Conservation (phyloP, 2,329 filamentous ascomycete genomes). For the Fusarium clavum region DNA sequence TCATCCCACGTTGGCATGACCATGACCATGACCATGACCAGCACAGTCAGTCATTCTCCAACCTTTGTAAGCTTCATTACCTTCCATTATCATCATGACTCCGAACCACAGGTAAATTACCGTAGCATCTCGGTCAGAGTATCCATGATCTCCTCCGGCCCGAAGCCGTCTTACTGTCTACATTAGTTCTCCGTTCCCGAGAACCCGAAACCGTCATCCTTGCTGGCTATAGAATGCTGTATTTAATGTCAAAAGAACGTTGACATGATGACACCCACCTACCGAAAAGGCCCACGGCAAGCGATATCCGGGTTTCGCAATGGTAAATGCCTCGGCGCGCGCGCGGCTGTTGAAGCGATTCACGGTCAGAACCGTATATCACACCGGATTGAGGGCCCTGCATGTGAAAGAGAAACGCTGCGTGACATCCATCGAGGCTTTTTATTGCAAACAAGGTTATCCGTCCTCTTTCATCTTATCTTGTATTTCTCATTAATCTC, state of each 20-base stretch:
- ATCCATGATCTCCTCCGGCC: constrained; percentile 5
- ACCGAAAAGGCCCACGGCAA: not conserved
- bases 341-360: not conserved
- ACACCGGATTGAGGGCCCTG: constrained; percentile 10
- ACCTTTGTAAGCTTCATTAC: not conserved
- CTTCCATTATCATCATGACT: not conserved
- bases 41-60: not conserved
- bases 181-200: constrained; percentile 26
- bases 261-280: constrained; percentile 37
- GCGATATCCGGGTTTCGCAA: constrained; percentile 25
- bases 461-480: not conserved
- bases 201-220: constrained; percentile 30
- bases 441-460: not conserved
- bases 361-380: constrained; percentile 1
- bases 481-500: constrained; percentile 13
- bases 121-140: not conserved
- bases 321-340: constrained; percentile 13
- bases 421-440: constrained; percentile 18
- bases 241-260: not conserved
- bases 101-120: not conserved
- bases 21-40: not conserved
- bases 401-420: constrained; percentile 24
- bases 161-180: not conserved
- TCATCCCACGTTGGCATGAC: constrained; percentile 34
- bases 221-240: not conserved